A percentile compares a stretch with the other conserved stretches of the same genome.
Conservation (phyloP, 73 alveolate genomes). For the Tetrahymena malaccensis region DNA sequence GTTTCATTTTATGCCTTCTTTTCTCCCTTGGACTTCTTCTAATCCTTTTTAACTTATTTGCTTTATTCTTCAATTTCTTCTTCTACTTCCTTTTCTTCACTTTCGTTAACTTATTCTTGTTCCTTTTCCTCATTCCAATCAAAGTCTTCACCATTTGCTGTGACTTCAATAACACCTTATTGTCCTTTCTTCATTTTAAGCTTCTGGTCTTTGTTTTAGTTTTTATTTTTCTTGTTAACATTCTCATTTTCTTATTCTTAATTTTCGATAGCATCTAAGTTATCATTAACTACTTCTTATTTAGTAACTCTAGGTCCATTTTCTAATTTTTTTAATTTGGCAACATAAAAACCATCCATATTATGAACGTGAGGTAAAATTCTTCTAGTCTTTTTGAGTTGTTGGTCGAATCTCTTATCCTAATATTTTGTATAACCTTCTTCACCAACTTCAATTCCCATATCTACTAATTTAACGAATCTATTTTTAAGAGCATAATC, state of each 20-base stretch:
- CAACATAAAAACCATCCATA: slow-evolving; percentile 96
- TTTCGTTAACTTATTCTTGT: slow-evolving; percentile 20
- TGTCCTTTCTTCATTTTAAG: slow-evolving; percentile 7
- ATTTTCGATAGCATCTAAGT: slow-evolving; percentile 21
- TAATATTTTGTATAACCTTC: slow-evolving; percentile 84
- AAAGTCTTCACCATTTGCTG: neutral
- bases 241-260: slow-evolving; percentile 20
- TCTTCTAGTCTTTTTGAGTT: slow-evolving; percentile 46
- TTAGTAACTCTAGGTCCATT: slow-evolving; percentile 64
- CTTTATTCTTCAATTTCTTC: slow-evolving; percentile 8
- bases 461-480: slow-evolving; percentile 85
- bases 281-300: slow-evolving; percentile 4
- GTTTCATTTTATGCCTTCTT: neutral
- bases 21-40: slow-evolving; percentile 20
- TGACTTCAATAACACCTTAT: slow-evolving; percentile 8
- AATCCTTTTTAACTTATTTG: slow-evolving; percentile 12
- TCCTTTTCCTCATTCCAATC: slow-evolving; percentile 35
- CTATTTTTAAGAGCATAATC: slow-evolving; percentile 90
- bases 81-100: slow-evolving; percentile 48
- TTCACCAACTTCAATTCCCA: slow-evolving; percentile 94
- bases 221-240: slow-evolving; percentile 6
- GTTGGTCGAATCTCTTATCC: slow-evolving; percentile 75
- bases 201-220: neutral
- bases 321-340: slow-evolving; percentile 87
- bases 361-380: slow-evolving; percentile 95